These are phyloP conservation scores for Cordyceps farinosa DNA, from an alignment of 2,329 filamentous ascomycete species.

Conservation along the genomic window DNA sequence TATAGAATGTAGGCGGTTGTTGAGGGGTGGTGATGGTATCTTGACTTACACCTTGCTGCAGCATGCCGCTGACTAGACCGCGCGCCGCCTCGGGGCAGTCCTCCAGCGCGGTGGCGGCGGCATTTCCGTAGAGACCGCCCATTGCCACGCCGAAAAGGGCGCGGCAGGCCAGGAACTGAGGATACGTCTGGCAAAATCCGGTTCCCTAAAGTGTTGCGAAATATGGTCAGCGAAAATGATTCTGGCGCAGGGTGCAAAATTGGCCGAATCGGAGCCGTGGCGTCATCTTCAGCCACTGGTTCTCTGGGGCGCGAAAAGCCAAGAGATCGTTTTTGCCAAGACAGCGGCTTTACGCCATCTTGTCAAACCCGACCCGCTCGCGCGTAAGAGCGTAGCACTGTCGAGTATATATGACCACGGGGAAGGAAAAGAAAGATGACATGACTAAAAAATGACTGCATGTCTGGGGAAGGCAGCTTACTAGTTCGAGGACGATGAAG, in stretches of 20 bases:
- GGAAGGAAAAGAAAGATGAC: not conserved
- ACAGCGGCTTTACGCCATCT: constrained; percentile 4
- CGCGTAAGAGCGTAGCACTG: constrained; percentile 6
- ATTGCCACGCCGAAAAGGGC: constrained; percentile 77
- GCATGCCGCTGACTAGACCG: constrained; percentile 70
- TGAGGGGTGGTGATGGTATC: too few species aligned
- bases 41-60: constrained; percentile 62
- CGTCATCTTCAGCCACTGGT: not conserved
- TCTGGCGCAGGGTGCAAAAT: not conserved
- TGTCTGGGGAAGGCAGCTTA: constrained; percentile 31
- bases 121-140: constrained; percentile 77
- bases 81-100: constrained; percentile 65
- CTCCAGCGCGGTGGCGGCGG: constrained; percentile 74
- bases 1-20: too few species aligned
- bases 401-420: not conserved
- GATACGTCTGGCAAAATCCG: constrained; percentile 65
- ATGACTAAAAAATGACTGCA: not conserved
- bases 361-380: constrained; percentile 1
- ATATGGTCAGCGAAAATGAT: not conserved
- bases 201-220: constrained; percentile 45
- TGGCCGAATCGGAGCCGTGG: constrained; percentile 11
- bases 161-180: constrained; percentile 70
- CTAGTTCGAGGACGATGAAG: constrained; percentile 68
- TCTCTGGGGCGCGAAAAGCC: not conserved
- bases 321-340: constrained; percentile 14